A percentile compares a stretch with the other conserved stretches of the same genome.
phyloP scores from a whole-genome alignment of 2,329 filamentous ascomycete genomes.

The Lachnum nothofagi region DNA sequence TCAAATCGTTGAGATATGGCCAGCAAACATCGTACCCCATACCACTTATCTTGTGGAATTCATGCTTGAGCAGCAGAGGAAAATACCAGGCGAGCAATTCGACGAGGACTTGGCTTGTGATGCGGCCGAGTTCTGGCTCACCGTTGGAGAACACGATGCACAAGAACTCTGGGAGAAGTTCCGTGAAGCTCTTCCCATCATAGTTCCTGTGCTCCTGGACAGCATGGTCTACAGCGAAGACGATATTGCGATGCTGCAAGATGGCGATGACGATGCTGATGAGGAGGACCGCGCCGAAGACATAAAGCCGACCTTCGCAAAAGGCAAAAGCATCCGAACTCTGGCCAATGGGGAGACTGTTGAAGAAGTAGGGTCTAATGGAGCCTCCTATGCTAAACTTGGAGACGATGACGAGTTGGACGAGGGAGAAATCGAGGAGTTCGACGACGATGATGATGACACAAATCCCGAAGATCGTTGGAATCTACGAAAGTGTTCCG shows the following conservation, averaged over 20 bases:
- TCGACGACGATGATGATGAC: slow-evolving; percentile 68
- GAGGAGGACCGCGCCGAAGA: slow-evolving; percentile 86
- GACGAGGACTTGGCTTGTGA: slow-evolving; percentile 90
- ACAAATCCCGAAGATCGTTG: slow-evolving; percentile 84
- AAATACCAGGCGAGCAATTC: too few relatives aligned
- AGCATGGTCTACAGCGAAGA: slow-evolving; percentile 97
- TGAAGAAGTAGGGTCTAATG: slow-evolving; percentile 49
- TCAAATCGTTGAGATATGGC: slow-evolving; percentile 81
- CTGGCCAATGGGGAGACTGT: slow-evolving; percentile 41
- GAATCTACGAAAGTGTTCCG: slow-evolving; percentile 95
- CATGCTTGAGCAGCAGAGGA: slow-evolving; percentile 82
- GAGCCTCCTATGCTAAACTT: slow-evolving; percentile 52
- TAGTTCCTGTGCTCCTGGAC: slow-evolving; percentile 83
- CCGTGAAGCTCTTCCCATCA: slow-evolving; percentile 70
- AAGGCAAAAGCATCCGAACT: slow-evolving; percentile 49
- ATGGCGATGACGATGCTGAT: slow-evolving; percentile 83
- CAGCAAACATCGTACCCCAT: slow-evolving; percentile 85
- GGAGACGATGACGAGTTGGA: slow-evolving; percentile 70
- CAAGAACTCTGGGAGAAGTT: too few relatives aligned
- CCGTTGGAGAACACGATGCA: slow-evolving; percentile 82
- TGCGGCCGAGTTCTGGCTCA: slow-evolving; percentile 96
- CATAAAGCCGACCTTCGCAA: slow-evolving; percentile 87
- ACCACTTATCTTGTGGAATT: slow-evolving; percentile 86
- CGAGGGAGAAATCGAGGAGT: slow-evolving; percentile 80
- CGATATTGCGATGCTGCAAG: slow-evolving; percentile 79